phyloP scores from a whole-genome alignment of 179 eudicot species.

The Silene coronaria region DNA sequence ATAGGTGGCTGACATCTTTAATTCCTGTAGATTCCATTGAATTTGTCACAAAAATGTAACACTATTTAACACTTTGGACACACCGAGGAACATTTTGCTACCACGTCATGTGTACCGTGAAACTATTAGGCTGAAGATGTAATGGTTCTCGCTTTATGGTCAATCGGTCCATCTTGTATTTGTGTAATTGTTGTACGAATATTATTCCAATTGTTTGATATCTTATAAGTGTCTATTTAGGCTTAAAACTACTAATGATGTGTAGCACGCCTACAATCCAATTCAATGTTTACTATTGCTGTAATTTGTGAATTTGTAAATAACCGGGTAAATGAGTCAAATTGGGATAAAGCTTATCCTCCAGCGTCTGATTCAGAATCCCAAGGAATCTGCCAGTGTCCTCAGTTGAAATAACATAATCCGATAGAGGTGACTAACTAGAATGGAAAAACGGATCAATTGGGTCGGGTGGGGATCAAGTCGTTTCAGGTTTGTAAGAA shows the following conservation, averaged over 20 bases:
- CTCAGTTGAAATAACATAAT: too few species aligned
- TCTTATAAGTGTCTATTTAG: not conserved
- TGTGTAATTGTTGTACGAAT: slow-evolving; percentile 10
- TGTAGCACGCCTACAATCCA: not conserved
- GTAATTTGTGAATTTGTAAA: too few species aligned
- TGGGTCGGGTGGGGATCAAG: too few species aligned
- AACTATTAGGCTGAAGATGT: slow-evolving; percentile 4
- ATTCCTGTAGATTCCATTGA: not conserved
- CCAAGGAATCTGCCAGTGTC: too few species aligned
- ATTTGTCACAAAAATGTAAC: not conserved
- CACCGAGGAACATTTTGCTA: not conserved
- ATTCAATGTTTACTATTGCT: too few species aligned
- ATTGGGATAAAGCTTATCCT: too few species aligned
- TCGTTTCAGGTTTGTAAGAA: too few species aligned
- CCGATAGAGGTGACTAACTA: too few species aligned
- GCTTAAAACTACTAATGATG: not conserved
- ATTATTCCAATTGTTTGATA: slow-evolving; percentile 6
- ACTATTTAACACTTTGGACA: not conserved
- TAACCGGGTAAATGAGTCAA: too few species aligned
- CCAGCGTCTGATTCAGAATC: too few species aligned
- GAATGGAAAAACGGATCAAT: too few species aligned
- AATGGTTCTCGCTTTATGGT: slow-evolving; percentile 13
- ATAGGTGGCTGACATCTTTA: too few species aligned
- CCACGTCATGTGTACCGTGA: not conserved
- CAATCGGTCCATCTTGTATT: slow-evolving; percentile 10